Percentiles rank a stretch among this genome's conserved stretches.
Conservation (phyloP, 225 moss, liverwort and hornwort species). For the Antitrichia curtipendula region DNA sequence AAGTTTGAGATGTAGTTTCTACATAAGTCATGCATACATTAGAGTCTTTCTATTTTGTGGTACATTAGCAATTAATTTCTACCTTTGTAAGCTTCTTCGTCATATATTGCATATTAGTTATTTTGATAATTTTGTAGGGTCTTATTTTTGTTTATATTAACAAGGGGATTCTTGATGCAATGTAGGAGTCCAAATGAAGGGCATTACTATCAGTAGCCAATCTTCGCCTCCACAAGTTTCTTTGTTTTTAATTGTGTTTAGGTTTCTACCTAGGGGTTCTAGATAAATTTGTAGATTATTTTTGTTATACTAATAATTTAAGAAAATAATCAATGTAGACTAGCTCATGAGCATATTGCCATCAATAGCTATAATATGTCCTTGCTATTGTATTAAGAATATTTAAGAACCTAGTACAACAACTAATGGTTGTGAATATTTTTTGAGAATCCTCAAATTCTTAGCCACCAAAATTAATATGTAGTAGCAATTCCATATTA, state of each 20-base stretch:
- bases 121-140: background rate
- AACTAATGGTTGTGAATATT: background rate
- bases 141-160: background rate
- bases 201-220: background rate
- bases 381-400: background rate
- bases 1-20: too few relatives aligned
- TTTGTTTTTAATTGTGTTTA: background rate
- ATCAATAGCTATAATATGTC: background rate
- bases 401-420: background rate
- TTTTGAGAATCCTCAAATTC: background rate
- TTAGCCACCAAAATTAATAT: background rate
- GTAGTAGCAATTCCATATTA: background rate
- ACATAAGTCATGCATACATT: background rate
- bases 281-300: background rate
- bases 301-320: background rate
- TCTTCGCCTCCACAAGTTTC: rapidly evolving
- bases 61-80: background rate
- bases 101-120: background rate
- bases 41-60: rapidly evolving
- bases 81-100: background rate
- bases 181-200: background rate
- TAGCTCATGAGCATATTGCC: background rate
- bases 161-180: background rate
- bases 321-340: background rate
- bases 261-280: too few relatives aligned